Percentiles rank a stretch among this genome's conserved stretches.
Conservation (phyloP, 805 yeast genomes). For the Yarrowia hollandica region DNA sequence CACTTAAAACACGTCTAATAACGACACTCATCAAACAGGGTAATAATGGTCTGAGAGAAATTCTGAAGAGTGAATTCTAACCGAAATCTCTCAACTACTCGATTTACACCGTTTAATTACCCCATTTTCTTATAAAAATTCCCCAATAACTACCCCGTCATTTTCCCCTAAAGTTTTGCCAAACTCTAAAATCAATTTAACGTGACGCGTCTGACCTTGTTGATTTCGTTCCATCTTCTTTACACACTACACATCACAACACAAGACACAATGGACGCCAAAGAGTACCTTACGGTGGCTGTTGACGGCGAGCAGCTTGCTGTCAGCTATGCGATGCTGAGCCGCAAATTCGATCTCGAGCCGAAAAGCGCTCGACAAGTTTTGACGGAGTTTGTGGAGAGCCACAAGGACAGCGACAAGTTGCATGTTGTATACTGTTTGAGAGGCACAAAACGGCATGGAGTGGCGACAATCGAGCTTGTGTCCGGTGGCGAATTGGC, state of each 20-base stretch:
- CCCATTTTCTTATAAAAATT: no score
- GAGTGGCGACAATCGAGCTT: slow-evolving; percentile 1
- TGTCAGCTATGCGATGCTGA: background rate
- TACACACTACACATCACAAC: background rate
- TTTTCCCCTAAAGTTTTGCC: no score
- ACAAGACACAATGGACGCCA: background rate
- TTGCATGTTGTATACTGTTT: slow-evolving; percentile 1
- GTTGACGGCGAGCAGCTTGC: slow-evolving; percentile 17
- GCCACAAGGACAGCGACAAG: background rate
- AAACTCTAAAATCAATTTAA: background rate
- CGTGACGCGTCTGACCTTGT: slow-evolving; percentile 26
- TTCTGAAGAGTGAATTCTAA: no score
- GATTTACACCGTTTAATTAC: no score
- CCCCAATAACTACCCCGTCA: no score
- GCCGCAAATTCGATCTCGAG: background rate
- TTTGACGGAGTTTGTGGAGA: background rate
- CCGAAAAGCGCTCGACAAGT: background rate
- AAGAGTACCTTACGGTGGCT: slow-evolving; percentile 21
- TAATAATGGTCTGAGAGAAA: no score
- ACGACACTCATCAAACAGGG: no score
- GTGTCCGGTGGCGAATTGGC: background rate
- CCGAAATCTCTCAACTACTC: no score
- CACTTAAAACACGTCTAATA: no score
- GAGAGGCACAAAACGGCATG: slow-evolving; percentile 1
- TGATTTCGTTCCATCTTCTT: background rate